phyloP scores from a whole-genome alignment of 2,329 filamentous ascomycete species.

The Aspergillus cejpii region DNA sequence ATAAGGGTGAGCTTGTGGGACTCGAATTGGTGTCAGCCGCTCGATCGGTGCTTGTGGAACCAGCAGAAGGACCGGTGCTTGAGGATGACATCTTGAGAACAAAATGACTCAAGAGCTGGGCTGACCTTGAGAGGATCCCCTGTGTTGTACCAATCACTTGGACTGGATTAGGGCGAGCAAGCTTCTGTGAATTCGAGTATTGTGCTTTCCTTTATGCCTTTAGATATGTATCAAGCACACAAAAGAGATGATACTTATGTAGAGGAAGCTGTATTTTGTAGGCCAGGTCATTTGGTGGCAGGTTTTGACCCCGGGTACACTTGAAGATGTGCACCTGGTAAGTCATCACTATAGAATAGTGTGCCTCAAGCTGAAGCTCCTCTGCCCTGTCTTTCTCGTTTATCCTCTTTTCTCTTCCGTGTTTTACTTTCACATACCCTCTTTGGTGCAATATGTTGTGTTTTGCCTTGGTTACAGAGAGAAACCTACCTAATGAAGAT shows the following conservation, averaged over 20 bases:
- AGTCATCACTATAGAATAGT: conserved; percentile 10
- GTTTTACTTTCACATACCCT: not conserved
- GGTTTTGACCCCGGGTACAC: conserved; percentile 6
- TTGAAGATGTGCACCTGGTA: conserved; percentile 5
- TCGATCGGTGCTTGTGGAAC: conserved; percentile 23
- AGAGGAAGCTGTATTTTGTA: not conserved
- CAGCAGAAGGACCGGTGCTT: conserved; percentile 23
- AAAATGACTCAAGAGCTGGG: not conserved
- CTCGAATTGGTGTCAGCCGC: conserved; percentile 34
- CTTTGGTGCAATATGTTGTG: too few relatives aligned
- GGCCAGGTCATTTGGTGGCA: conserved; percentile 10
- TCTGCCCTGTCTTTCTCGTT: not conserved
- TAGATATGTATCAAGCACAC: not conserved
- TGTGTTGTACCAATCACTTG: not conserved
- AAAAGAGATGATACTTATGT: not conserved
- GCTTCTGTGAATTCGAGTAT: not conserved
- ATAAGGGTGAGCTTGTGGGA: conserved; percentile 64
- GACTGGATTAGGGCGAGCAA: not conserved
- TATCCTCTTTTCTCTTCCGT: not conserved
- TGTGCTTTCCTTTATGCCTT: not conserved
- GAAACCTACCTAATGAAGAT: too few relatives aligned
- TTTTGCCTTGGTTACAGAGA: too few relatives aligned
- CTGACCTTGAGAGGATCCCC: not conserved
- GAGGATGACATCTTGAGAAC: conserved; percentile 24
- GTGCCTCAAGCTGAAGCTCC: not conserved